Evolutionary conservation across 441 rosid species (phyloP), one percentile per base, ranked within the genome.

Genomic region (Daphne laureola): DNA sequence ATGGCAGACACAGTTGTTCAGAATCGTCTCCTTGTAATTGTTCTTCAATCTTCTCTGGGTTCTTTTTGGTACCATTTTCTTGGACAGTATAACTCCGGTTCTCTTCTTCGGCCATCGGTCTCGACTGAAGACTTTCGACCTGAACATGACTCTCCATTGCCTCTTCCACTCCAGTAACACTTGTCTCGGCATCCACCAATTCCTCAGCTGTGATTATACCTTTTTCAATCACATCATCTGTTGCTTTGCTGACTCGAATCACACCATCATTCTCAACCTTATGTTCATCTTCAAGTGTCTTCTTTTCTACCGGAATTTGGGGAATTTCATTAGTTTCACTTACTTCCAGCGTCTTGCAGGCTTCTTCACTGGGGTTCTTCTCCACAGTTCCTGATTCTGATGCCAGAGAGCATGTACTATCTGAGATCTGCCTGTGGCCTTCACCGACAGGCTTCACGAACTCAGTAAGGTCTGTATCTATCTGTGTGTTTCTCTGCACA

Each of bases 361-460:
- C 73, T 55, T 67, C 74, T 42, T 69, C 58, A 31, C 50, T 31
- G 57, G 57, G 60, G 66, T 59, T 70, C 53, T 59, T 70, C 53
- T 40, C 53, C 62, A 67, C 59, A 56, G 59, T 50, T 25, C 67
- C 64, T 56, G 82, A 31, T 31, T 9, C 57, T 57, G 82, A 74
- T 66, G 66, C 67, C 9, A 62, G 59, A 69, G 71, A 63, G 58
- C 56, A 50, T 45, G 50, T 81, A 69, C 74, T 77, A 60, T 57
- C 75, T 14, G 43, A n/a, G 55, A 43, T 51, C 68, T 57, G 70
- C 51, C 61, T 58, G 12, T 58, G 65, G 66, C 64, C 69, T 66
- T 66, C 51, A 51, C 41, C 48, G 60, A 49, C 62, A 5, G 35
- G 38, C 8, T 16, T 49, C 49, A 42, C 5, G 54, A 55, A 40